Evolutionary conservation across 2,329 filamentous ascomycete species (phyloP), one percentile per base, ranked within the genome.

Genomic region (Ceratocystis colombiana): DNA sequence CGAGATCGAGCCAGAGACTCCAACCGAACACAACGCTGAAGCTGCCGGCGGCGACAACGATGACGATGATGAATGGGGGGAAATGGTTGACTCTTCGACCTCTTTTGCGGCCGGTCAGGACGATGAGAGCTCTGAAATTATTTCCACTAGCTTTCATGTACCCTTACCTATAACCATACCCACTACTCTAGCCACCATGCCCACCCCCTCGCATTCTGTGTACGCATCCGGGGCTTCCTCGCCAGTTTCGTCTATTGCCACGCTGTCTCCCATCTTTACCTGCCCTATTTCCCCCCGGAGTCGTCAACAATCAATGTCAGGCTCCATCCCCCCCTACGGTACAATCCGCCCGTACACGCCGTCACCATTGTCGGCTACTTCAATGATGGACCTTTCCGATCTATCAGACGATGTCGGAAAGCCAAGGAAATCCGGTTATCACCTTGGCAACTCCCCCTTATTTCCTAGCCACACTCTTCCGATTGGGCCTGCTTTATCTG

Each of bases 61-160:
- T 41, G 75, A 78, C 0, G 79, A 82, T 4, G 80, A 83, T 57
- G 82, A 84, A 46, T 85, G 82, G 82, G 82, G 82, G 1, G 82
- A 85, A 68, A 85, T 85, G 82, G 76, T 85, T 33, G 55, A 59
- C 10, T 63, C 66, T 4, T 50, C 50, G 12, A 33, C 64, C 20
- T 33, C 61, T 25, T 20, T 44, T 64, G 22, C 45, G 33, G 30
- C 33, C 5, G 46, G 64, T 20, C 37, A 65, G 28, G 45, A 45
- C 25, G 30, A 65, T 12, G 45, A 46, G 5, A 65, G 59, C 45
- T 2, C 25, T 10, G 37, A 48, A 28, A 37, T 65, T 33, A 57
- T 64, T 25, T 45, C 64, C 25, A 30, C 61, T 3, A 10, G 28
- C 1, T 64, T 65, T 25, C 45, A 48, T 44, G 17, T 66, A 3